Percentiles rank a stretch among this genome's conserved stretches.
Conservation (phyloP, 129 eudicot species). For the Flaveria linearis region DNA sequence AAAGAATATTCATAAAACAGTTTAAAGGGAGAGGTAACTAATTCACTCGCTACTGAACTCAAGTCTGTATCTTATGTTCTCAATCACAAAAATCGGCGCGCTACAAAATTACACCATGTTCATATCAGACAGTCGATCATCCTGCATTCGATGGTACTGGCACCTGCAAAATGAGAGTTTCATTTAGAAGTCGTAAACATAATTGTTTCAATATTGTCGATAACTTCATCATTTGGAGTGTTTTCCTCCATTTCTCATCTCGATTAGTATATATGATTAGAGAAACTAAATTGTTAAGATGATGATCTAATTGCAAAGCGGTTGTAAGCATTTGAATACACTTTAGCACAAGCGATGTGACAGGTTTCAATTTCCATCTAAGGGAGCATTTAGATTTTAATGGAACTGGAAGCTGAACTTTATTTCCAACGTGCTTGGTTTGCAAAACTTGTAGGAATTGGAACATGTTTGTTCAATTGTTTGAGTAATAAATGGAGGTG, state of each 20-base stretch:
- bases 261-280: neutral
- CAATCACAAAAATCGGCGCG: constrained; percentile 20
- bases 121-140: constrained; percentile 21
- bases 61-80: constrained; percentile 18
- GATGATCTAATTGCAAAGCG: too few species aligned
- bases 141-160: neutral
- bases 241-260: too few species aligned
- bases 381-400: too few species aligned
- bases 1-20: constrained; percentile 9
- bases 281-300: neutral
- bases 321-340: too few species aligned
- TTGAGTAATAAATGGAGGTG: too few species aligned
- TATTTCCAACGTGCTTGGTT: too few species aligned
- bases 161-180: neutral
- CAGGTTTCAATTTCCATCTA: too few species aligned
- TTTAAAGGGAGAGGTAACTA: constrained; percentile 8
- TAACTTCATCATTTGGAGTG: neutral
- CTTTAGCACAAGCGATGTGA: too few species aligned
- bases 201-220: neutral
- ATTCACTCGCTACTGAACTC: constrained; percentile 20
- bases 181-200: neutral
- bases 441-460: too few species aligned
- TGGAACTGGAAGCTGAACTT: too few species aligned
- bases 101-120: constrained; percentile 33
- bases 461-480: too few species aligned